Evolutionary conservation across 192 early-diverging fungal genomes (phyloP).

Genomic region (Coemansia sp.): DNA sequence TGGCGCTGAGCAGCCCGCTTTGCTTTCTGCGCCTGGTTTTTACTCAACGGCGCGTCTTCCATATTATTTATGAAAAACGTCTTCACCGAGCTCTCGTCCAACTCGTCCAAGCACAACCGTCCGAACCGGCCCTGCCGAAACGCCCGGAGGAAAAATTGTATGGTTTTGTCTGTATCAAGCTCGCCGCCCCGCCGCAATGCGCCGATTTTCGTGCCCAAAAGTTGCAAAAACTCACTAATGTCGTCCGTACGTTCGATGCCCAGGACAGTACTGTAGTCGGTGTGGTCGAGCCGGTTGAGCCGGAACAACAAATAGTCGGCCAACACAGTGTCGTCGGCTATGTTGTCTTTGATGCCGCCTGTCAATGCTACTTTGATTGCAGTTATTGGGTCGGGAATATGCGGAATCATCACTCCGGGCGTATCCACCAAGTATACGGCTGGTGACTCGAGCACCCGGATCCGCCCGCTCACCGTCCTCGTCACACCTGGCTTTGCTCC

Average conservation of each 20-base stretch:
- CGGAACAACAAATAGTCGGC: constrained; percentile 89
- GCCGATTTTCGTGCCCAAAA: constrained; percentile 67
- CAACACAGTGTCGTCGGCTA: constrained; percentile 77
- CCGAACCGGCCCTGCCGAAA: constrained; percentile 88
- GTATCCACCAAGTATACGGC: constrained; percentile 91
- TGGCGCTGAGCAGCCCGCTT: constrained; percentile 40
- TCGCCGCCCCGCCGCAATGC: constrained; percentile 67
- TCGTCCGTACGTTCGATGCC: constrained; percentile 71
- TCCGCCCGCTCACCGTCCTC: constrained; percentile 63
- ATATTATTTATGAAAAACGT: constrained; percentile 44
- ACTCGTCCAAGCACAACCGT: constrained; percentile 77
- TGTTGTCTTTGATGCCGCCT: constrained; percentile 81
- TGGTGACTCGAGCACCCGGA: constrained; percentile 89
- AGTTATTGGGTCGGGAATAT: constrained; percentile 76
- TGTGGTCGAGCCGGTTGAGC: constrained; percentile 65
- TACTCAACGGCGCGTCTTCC: constrained; percentile 32
- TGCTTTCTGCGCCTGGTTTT: constrained; percentile 48
- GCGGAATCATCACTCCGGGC: constrained; percentile 89
- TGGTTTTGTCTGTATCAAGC: constrained; percentile 64
- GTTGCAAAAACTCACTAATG: constrained; percentile 62
- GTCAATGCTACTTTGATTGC: constrained; percentile 90
- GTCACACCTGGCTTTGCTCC: constrained; percentile 90
- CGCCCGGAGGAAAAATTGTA: constrained; percentile 69
- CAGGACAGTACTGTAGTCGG: constrained; percentile 57
- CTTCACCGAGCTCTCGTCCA: constrained; percentile 56